These are phyloP conservation scores for Debaryomyces udenii DNA, from an alignment of 1,139 yeast species.

Conservation along the genomic window DNA sequence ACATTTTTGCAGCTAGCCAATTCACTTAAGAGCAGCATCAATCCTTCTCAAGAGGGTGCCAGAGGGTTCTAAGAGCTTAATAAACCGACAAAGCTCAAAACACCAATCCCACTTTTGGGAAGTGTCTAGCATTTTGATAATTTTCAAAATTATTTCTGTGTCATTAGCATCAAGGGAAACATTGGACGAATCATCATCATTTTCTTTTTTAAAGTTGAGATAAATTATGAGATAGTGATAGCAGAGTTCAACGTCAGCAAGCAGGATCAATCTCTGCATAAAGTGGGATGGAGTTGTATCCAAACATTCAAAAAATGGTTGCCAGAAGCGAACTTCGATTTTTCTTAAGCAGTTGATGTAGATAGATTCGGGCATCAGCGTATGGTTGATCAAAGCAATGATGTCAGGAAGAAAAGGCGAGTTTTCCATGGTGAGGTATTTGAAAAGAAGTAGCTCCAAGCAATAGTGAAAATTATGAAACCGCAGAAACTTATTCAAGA, in stretches of 20 bases:
- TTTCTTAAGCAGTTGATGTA: constrained; percentile 48
- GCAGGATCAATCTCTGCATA: constrained; percentile 40
- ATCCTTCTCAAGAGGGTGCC: constrained; percentile 30
- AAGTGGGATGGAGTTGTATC: constrained; percentile 42
- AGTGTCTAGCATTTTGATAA: constrained; percentile 36
- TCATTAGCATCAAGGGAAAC: constrained; percentile 33
- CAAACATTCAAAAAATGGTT: constrained; percentile 36
- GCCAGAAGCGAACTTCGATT: constrained; percentile 47
- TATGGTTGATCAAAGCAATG: constrained; percentile 32
- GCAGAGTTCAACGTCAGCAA: constrained; percentile 42
- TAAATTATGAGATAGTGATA: constrained; percentile 47
- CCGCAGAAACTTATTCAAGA: constrained; percentile 28
- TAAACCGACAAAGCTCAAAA: constrained; percentile 48
- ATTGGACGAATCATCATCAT: constrained; percentile 20
- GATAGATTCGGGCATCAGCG: constrained; percentile 33
- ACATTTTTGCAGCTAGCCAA: constrained; percentile 7
- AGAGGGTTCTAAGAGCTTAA: constrained; percentile 45
- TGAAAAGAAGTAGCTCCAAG: constrained; percentile 43
- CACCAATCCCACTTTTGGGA: constrained; percentile 48
- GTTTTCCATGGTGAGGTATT: constrained; percentile 29
- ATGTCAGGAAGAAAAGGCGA: constrained; percentile 23
- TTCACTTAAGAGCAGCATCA: constrained; percentile 13
- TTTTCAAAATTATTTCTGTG: constrained; percentile 35
- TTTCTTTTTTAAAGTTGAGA: constrained; percentile 43
- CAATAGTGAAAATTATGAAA: constrained; percentile 43